Percentiles rank a stretch among this genome's conserved stretches.
phyloP scores from a whole-genome alignment of 805 yeast species.

The Saccharomycopsis schoenii region DNA sequence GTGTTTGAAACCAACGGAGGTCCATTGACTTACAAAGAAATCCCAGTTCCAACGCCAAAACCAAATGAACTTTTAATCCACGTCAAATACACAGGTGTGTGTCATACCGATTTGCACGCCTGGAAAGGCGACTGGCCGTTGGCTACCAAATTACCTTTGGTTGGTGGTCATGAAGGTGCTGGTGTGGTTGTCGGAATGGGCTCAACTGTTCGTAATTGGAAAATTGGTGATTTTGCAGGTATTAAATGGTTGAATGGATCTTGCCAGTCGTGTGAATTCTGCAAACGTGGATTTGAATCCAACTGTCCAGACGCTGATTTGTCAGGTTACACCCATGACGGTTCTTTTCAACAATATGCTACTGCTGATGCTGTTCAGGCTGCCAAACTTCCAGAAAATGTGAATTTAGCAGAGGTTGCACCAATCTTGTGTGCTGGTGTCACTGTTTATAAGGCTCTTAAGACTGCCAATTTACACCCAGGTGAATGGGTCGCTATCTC shows the following conservation, averaged over 20 bases:
- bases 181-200: slow-evolving; percentile 78
- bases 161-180: slow-evolving; percentile 89
- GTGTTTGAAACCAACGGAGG: slow-evolving; percentile 60
- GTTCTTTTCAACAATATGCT: slow-evolving; percentile 86
- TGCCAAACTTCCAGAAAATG: slow-evolving; percentile 63
- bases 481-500: slow-evolving; percentile 72
- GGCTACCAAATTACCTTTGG: slow-evolving; percentile 61
- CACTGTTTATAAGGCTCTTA: slow-evolving; percentile 84
- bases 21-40: slow-evolving; percentile 54
- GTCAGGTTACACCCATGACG: slow-evolving; percentile 85
- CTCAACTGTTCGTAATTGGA: slow-evolving; percentile 54
- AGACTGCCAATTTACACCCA: slow-evolving; percentile 59
- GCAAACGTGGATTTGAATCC: slow-evolving; percentile 58
- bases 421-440: slow-evolving; percentile 89
- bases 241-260: slow-evolving; percentile 77
- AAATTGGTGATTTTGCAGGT: slow-evolving; percentile 76
- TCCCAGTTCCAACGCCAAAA: slow-evolving; percentile 73
- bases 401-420: slow-evolving; percentile 66
- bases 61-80: slow-evolving; percentile 70
- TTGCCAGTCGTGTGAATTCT: slow-evolving; percentile 68
- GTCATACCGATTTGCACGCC: slow-evolving; percentile 91
- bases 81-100: slow-evolving; percentile 82
- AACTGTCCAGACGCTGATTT: slow-evolving; percentile 62
- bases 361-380: slow-evolving; percentile 85
- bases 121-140: slow-evolving; percentile 94